phyloP scores from a whole-genome alignment of 140 eudicot species.

The Flaveria floridana region DNA sequence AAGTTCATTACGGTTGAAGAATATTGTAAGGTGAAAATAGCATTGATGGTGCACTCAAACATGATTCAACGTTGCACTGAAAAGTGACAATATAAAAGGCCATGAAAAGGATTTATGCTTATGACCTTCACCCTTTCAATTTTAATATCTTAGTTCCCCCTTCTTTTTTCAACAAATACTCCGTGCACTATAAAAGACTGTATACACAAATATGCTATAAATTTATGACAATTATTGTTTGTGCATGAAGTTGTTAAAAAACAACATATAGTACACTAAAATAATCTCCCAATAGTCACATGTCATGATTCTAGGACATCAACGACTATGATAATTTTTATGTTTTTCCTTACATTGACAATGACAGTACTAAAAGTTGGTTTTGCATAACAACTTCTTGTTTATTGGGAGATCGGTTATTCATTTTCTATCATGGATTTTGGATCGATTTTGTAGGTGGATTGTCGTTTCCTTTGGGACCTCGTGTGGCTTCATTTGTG shows the following conservation, averaged over 20 bases:
- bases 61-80: not conserved
- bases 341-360: not conserved
- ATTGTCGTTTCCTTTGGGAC: constrained; percentile 18
- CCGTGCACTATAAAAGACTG: not conserved
- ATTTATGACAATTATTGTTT: not conserved
- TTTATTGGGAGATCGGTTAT: not conserved
- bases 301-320: not conserved
- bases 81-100: not conserved
- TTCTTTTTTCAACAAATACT: not conserved
- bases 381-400: not conserved
- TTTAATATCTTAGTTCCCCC: not conserved
- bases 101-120: not conserved
- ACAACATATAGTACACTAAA: not conserved
- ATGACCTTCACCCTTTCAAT: not conserved
- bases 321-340: not conserved
- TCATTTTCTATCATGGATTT: not conserved
- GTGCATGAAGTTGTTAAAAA: too few relatives aligned
- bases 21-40: not conserved
- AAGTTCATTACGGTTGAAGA: not conserved
- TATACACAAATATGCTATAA: not conserved
- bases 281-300: not conserved
- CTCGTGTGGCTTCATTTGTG: constrained; percentile 22
- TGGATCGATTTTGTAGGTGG: constrained; percentile 33
- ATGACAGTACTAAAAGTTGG: not conserved
- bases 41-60: not conserved